A percentile compares a stretch with the other conserved stretches of the same genome.
phyloP scores from a whole-genome alignment of 2,329 filamentous ascomycete species.

The Fonsecaea pugnacius region DNA sequence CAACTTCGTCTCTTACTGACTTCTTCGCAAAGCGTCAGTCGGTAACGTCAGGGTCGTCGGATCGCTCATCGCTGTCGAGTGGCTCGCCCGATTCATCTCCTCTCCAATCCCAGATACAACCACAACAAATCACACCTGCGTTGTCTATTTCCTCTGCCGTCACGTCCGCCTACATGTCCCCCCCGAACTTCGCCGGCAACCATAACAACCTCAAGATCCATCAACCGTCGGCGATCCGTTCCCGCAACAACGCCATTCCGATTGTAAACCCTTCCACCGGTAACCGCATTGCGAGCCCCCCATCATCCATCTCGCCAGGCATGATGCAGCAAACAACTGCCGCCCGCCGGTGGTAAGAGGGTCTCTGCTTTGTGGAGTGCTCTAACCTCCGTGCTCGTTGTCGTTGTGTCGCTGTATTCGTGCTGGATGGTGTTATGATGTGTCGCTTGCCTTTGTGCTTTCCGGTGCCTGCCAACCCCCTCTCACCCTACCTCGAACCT shows the following conservation, averaged over 20 bases:
- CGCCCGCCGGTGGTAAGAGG: conserved; percentile 42
- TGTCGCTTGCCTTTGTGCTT: conserved; percentile 33
- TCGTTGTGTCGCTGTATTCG: conserved; percentile 36
- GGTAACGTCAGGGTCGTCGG: conserved; percentile 84
- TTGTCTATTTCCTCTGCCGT: conserved; percentile 70
- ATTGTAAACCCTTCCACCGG: conserved; percentile 97
- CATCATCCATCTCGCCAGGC: conserved; percentile 70
- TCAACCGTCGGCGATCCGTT: conserved; percentile 83
- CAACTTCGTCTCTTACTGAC: conserved; percentile 35
- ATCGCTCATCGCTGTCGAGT: conserved; percentile 92
- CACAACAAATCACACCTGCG: conserved; percentile 72
- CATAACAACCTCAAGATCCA: conserved; percentile 81
- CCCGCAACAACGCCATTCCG: conserved; percentile 82
- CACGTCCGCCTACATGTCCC: conserved; percentile 58
- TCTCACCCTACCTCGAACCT: conserved; percentile 21
- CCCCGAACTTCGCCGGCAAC: conserved; percentile 64
- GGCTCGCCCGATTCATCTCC: conserved; percentile 92
- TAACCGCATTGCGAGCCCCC: conserved; percentile 84
- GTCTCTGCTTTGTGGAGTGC: conserved; percentile 26
- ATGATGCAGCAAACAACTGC: conserved; percentile 62
- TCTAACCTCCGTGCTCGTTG: conserved; percentile 30
- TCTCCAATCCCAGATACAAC: conserved; percentile 77
- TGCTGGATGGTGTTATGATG: conserved; percentile 36
- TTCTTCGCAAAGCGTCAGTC: conserved; percentile 72
- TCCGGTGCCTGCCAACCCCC: conserved; percentile 24